Evolutionary conservation across 441 rosid genomes (phyloP).

Genomic region (Flueggea neowawraea): DNA sequence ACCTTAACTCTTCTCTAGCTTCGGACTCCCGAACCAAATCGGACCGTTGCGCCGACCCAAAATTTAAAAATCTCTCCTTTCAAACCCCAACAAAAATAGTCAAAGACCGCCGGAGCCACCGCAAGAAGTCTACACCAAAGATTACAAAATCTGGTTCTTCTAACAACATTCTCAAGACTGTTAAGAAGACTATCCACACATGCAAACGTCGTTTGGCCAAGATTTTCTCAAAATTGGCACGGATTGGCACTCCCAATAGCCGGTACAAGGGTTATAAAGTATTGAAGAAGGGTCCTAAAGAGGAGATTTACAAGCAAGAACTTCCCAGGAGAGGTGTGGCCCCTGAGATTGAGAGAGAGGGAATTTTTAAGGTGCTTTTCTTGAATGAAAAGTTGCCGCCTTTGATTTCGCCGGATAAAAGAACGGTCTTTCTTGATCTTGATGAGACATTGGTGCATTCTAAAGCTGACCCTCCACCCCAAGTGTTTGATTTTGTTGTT

Average conservation of each 20-base stretch:
- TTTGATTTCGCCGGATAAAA: constrained; percentile 27
- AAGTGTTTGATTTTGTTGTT: constrained; percentile 54
- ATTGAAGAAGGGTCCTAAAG: constrained; percentile 23
- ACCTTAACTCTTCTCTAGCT: constrained; percentile 16
- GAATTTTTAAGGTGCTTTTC: constrained; percentile 16
- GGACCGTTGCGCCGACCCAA: constrained; percentile 53
- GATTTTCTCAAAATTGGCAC: constrained; percentile 63
- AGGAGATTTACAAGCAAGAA: constrained; percentile 5
- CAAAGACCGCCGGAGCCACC: constrained; percentile 23
- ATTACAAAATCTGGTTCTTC: constrained; percentile 18
- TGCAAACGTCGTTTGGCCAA: constrained; percentile 58
- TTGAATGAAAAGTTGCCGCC: constrained; percentile 39
- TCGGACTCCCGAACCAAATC: constrained; percentile 28
- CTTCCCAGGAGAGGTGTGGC: not conserved
- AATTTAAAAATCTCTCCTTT: constrained; percentile 20
- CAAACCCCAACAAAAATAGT: constrained; percentile 22
- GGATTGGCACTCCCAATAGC: constrained; percentile 26
- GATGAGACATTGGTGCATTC: constrained; percentile 89
- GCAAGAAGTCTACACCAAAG: constrained; percentile 36
- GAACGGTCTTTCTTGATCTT: constrained; percentile 78
- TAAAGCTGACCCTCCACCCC: constrained; percentile 56
- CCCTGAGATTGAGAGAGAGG: not conserved
- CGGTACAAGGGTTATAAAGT: constrained; percentile 49
- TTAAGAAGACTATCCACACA: constrained; percentile 51
- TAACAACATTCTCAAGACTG: constrained; percentile 38